Evolutionary conservation across 306 rosid species (phyloP).

Genomic region (Vigna radiata): DNA sequence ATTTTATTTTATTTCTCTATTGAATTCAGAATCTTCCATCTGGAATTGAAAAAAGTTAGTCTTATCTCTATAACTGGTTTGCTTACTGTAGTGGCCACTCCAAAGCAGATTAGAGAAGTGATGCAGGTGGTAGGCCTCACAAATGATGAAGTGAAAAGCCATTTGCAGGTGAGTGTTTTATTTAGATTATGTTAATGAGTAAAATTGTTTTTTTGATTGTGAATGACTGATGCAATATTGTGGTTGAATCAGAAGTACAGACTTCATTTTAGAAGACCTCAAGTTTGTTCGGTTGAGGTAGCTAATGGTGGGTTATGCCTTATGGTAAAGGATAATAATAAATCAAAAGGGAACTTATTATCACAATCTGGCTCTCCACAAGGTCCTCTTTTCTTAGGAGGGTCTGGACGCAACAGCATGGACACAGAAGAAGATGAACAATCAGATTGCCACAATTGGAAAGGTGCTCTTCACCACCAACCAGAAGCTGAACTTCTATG

Average conservation of each 20-base stretch:
- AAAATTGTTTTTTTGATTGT: not conserved
- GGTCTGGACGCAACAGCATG: conserved; percentile 58
- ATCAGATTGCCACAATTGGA: conserved; percentile 77
- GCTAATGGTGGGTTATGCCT: conserved; percentile 42
- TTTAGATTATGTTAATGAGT: not conserved
- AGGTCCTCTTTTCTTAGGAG: conserved; percentile 53
- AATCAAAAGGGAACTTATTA: conserved; percentile 47
- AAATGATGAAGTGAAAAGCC: conserved; percentile 94
- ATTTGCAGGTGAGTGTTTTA: conserved; percentile 64
- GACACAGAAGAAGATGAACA: conserved; percentile 66
- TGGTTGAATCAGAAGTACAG: conserved; percentile 72
- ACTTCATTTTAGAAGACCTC: conserved; percentile 68
- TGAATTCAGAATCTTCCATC: conserved; percentile 4
- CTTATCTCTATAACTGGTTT: not conserved
- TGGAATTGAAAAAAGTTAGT: not conserved
- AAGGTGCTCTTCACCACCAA: conserved; percentile 47
- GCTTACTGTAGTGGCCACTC: conserved; percentile 72
- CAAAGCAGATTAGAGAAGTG: conserved; percentile 84
- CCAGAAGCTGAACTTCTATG: conserved; percentile 43
- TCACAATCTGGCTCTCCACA: conserved; percentile 70
- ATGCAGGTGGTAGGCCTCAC: conserved; percentile 85
- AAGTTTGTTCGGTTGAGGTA: conserved; percentile 44
- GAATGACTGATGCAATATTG: not conserved
- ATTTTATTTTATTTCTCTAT: not conserved
- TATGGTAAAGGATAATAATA: conserved; percentile 48